Percentiles rank a stretch among this genome's conserved stretches.
Conservation (phyloP, 805 yeast genomes). For the Wickerhamomyces rabaulensis region DNA sequence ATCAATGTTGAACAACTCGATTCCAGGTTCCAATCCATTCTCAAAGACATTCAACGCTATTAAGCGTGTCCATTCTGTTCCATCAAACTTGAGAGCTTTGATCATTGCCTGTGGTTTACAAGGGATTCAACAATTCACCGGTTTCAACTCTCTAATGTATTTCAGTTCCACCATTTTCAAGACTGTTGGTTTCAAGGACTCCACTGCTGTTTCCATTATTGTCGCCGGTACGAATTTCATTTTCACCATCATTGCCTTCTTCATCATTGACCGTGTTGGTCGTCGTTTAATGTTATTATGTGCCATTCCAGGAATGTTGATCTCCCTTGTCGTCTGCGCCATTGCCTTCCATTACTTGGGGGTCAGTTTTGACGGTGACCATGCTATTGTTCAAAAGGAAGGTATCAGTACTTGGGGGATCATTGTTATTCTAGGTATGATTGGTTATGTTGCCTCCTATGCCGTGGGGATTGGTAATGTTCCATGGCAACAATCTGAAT, state of each 20-base stretch:
- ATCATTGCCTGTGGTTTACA: slow-evolving; percentile 89
- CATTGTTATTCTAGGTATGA: slow-evolving; percentile 80
- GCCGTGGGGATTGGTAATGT: slow-evolving; percentile 96
- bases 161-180: slow-evolving; percentile 90
- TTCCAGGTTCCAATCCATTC: slow-evolving; percentile 43
- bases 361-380: slow-evolving; percentile 46
- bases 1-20: slow-evolving; percentile 37
- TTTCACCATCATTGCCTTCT: slow-evolving; percentile 80
- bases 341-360: slow-evolving; percentile 87
- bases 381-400: slow-evolving; percentile 31
- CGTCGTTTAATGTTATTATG: slow-evolving; percentile 74
- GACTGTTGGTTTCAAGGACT: slow-evolving; percentile 79
- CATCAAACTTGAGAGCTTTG: slow-evolving; percentile 84
- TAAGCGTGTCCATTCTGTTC: slow-evolving; percentile 56
- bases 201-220: slow-evolving; percentile 93
- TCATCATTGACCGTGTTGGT: slow-evolving; percentile 83
- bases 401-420: slow-evolving; percentile 79
- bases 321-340: slow-evolving; percentile 73
- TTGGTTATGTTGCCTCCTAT: slow-evolving; percentile 80
- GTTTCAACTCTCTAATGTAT: slow-evolving; percentile 95
- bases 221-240: slow-evolving; percentile 93
- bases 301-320: slow-evolving; percentile 84
- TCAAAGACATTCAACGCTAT: slow-evolving; percentile 55
- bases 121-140: slow-evolving; percentile 95
- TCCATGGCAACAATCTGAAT: slow-evolving; percentile 97